Percentiles rank a stretch among this genome's conserved stretches.
These are phyloP conservation scores for Paramecium pentaurelia DNA, from an alignment of 73 alveolate species.

Conservation along the genomic window DNA sequence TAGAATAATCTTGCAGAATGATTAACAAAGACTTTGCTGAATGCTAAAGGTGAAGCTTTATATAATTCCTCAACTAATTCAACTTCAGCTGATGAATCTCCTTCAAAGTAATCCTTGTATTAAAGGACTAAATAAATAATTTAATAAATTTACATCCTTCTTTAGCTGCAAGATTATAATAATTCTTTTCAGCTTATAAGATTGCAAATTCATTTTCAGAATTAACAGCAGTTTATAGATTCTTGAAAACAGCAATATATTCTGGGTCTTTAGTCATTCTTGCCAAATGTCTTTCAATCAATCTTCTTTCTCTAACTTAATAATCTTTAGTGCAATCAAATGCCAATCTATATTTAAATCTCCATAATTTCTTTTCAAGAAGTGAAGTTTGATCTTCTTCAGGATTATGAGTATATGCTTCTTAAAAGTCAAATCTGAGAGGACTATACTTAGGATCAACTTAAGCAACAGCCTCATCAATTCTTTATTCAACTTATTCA, in stretches of 20 bases:
- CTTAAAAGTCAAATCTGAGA: constrained; percentile 74
- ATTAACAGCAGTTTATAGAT: neutral
- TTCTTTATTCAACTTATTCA: constrained; percentile 61
- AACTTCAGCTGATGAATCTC: constrained; percentile 73
- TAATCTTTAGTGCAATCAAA: constrained; percentile 68
- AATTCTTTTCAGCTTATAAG: constrained; percentile 59
- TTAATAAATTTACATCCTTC: constrained; percentile 16
- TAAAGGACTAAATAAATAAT: constrained; percentile 62
- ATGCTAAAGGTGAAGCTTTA: constrained; percentile 22
- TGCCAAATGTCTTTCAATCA: constrained; percentile 72
- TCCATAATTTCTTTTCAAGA: constrained; percentile 81
- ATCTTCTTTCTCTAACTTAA: constrained; percentile 72
- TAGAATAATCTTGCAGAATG: neutral
- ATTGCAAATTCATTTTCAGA: constrained; percentile 10
- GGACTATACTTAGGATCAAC: constrained; percentile 65
- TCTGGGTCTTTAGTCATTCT: constrained; percentile 71
- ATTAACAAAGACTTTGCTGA: constrained; percentile 28
- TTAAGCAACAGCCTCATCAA: constrained; percentile 69
- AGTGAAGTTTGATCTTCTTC: constrained; percentile 72
- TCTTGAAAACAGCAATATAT: neutral
- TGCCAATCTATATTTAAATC: constrained; percentile 78
- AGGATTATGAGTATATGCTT: constrained; percentile 63
- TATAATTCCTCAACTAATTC: constrained; percentile 51
- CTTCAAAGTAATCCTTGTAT: constrained; percentile 82
- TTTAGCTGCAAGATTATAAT: constrained; percentile 51